phyloP scores from a whole-genome alignment of 2,329 filamentous ascomycete genomes.

The Orbilia quercus region DNA sequence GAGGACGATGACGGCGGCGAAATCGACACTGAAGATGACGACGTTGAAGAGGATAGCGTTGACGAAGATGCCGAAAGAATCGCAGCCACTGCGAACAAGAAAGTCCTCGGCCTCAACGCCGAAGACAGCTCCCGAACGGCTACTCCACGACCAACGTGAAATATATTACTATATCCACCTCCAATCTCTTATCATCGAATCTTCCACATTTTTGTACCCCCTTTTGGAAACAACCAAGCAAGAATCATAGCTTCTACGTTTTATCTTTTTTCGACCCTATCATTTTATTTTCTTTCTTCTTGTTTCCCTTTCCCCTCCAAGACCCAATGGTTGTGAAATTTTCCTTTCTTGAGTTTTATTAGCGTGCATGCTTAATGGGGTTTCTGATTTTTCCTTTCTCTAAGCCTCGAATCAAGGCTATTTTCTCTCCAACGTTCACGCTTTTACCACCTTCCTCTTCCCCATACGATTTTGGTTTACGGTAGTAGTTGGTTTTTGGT shows the following conservation, averaged over 20 bases:
- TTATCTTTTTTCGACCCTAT: background rate
- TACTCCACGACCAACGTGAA: slow-evolving; percentile 47
- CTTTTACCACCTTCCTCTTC: background rate
- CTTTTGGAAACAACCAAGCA: background rate
- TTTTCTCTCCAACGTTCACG: background rate
- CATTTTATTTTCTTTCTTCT: background rate
- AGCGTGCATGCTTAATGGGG: slow-evolving; percentile 54
- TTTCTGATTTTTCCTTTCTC: slow-evolving; percentile 24
- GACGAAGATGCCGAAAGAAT: slow-evolving; percentile 39
- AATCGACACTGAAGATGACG: slow-evolving; percentile 51
- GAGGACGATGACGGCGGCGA: slow-evolving; percentile 62
- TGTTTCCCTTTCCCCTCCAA: slow-evolving; percentile 5
- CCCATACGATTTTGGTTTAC: background rate
- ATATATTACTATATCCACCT: background rate
- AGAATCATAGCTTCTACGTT: background rate
- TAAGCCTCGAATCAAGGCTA: too few species aligned
- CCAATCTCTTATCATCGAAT: background rate
- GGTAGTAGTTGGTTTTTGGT: slow-evolving; percentile 3
- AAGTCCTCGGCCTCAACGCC: slow-evolving; percentile 45
- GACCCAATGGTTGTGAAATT: slow-evolving; percentile 19
- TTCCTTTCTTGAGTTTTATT: slow-evolving; percentile 40
- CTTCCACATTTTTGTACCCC: background rate
- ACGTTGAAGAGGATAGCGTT: slow-evolving; percentile 36
- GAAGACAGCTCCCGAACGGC: slow-evolving; percentile 53
- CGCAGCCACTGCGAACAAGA: slow-evolving; percentile 36